Conservation (phyloP, 2,329 filamentous ascomycete species). For the Scedosporium dehoogii region DNA sequence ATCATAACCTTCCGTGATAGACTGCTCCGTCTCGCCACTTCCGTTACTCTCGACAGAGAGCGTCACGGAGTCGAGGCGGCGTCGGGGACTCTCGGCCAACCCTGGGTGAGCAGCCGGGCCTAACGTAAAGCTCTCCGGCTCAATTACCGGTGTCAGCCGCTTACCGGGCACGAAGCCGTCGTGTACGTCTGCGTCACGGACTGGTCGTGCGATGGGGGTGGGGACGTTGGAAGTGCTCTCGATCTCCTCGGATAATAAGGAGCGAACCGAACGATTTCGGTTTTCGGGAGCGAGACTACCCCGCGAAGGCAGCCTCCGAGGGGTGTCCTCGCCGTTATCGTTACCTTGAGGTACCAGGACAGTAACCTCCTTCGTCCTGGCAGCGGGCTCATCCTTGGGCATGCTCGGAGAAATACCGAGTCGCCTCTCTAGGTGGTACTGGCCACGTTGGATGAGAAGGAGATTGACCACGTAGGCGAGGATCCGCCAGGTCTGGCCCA, state of each 20-base stretch:
- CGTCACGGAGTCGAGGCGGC: conserved; percentile 38
- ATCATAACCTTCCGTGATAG: conserved; percentile 52
- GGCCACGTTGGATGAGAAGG: conserved; percentile 42
- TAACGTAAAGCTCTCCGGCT: conserved; percentile 39
- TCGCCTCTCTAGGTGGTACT: conserved; percentile 46
- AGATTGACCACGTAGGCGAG: conserved; percentile 45
- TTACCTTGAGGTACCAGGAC: background rate
- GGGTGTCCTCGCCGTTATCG: background rate
- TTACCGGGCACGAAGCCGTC: conserved; percentile 19
- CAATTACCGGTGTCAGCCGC: conserved; percentile 36
- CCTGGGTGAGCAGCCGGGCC: conserved; percentile 34
- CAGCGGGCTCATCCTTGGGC: background rate
- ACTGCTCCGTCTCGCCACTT: conserved; percentile 35
- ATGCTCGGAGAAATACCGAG: background rate
- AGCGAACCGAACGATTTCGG: conserved; percentile 22
- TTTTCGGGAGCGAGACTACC: conserved; percentile 4
- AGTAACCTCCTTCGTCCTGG: background rate
- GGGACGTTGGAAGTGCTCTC: conserved; percentile 54
- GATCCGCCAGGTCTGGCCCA: conserved; percentile 56
- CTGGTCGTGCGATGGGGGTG: conserved; percentile 48
- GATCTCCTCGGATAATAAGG: conserved; percentile 43
- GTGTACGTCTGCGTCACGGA: conserved; percentile 20
- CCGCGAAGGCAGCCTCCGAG: background rate
- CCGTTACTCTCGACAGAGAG: conserved; percentile 41
- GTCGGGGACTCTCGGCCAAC: conserved; percentile 26